Evolutionary conservation across 2,329 filamentous ascomycete genomes (phyloP).

Genomic region (Fusarium sp.): DNA sequence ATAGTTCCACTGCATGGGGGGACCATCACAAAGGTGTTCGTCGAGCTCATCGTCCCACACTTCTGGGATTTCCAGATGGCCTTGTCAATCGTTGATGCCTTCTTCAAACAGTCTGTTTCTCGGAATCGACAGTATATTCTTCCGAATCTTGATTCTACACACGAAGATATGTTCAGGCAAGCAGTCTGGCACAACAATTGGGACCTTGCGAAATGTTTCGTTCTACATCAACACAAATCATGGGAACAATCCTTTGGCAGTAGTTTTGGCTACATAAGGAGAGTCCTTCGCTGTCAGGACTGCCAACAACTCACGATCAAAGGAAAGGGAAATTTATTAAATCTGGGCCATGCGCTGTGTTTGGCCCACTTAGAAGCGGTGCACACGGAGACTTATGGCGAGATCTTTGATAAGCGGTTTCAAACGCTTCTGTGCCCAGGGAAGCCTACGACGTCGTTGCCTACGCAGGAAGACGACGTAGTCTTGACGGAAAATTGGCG

Average conservation of each 20-base stretch:
- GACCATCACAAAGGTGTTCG: background rate
- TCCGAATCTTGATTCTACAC: fast-evolving
- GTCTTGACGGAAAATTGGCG: too few species aligned
- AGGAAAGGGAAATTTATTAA: background rate
- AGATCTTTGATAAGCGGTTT: too few species aligned
- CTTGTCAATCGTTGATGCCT: fast-evolving
- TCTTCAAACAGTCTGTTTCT: fast-evolving
- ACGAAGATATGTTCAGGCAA: background rate
- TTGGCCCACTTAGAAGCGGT: background rate
- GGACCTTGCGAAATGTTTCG: background rate
- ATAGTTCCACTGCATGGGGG: background rate
- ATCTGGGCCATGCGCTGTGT: background rate
- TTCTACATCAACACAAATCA: fast-evolving
- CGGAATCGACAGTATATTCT: fast-evolving
- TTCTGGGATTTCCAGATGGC: background rate
- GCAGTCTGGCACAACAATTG: background rate
- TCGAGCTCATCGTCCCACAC: fast-evolving
- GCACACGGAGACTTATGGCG: background rate
- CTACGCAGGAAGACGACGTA: background rate
- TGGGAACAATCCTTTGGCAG: fast-evolving
- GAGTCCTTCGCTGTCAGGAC: fast-evolving
- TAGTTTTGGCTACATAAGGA: background rate
- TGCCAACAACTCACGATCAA: background rate
- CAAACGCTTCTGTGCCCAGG: background rate
- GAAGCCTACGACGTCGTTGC: background rate